These are phyloP conservation scores for Nicotiana tomentosiformis DNA, from an alignment of 257 asterid genomes.

Conservation along the genomic window DNA sequence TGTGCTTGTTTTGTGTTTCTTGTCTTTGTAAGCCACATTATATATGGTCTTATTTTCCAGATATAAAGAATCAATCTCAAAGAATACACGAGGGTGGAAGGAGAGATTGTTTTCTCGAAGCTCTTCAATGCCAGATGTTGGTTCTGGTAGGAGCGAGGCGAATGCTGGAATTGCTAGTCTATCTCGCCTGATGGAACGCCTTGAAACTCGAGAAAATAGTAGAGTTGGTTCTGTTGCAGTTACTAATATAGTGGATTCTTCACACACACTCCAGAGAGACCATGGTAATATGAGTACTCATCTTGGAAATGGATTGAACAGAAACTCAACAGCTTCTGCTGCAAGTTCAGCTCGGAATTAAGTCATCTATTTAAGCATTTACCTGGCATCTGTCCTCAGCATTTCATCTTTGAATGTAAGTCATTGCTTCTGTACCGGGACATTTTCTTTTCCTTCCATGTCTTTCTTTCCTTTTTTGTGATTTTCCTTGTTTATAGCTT, in stretches of 20 bases:
- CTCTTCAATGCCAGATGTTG: conserved; percentile 68
- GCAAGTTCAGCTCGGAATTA: conserved; percentile 40
- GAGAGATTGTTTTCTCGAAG: conserved; percentile 82
- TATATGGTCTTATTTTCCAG: conserved; percentile 26
- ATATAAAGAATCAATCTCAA: conserved; percentile 81
- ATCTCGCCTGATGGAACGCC: conserved; percentile 87
- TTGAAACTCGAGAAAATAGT: conserved; percentile 55
- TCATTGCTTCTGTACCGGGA: conserved; percentile 15
- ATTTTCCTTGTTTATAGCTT: background rate
- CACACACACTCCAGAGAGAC: conserved; percentile 35
- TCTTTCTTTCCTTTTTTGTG: background rate
- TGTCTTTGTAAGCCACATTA: conserved; percentile 5
- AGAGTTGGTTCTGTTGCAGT: conserved; percentile 19
- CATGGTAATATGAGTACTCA: conserved; percentile 22
- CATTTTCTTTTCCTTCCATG: background rate
- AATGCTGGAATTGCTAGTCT: conserved; percentile 80
- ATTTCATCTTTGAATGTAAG: conserved; percentile 70
- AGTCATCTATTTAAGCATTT: conserved; percentile 20
- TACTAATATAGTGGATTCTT: conserved; percentile 27
- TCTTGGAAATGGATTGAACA: conserved; percentile 22
- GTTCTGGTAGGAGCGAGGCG: conserved; percentile 67
- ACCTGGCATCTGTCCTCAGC: conserved; percentile 39
- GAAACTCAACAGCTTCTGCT: conserved; percentile 38
- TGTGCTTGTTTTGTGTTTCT: background rate
- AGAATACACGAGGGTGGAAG: conserved; percentile 81